Base-by-base conservation (phyloP, 768 basidiomycete genomes). In the Clitopilus passeckerianus region DNA sequence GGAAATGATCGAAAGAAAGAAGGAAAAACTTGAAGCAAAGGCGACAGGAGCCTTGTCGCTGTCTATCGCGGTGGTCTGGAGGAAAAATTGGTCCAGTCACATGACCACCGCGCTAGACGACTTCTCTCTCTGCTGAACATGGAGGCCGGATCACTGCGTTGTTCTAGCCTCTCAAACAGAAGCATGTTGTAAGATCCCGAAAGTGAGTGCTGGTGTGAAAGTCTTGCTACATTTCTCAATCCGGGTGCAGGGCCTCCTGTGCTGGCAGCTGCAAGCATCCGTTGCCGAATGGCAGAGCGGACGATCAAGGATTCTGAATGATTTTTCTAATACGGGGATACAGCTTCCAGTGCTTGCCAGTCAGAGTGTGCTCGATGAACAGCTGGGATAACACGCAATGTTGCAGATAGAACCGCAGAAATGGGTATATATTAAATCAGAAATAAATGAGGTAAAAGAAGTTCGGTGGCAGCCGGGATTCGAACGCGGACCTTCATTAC, bases 211-310 rank as follows among this genome's bases (percentile, higher is more conserved):
- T 63, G 66, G 22, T 71, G 63, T 7, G 69, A 62, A 10, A 70
- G 62, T 58, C 46, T 18, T 50, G 46, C n/a, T 16, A n/a, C n/a
- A 22, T n/a, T 22, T n/a, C 14, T 9, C 37, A 9, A 41, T 14
- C 61, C 37, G 62, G 54, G 24, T 61, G 67, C 62, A 30, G 61
- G 24, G 3, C 60, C 58, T 2, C 64, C 65, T 16, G 69, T 59
- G n/a, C n/a, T n/a, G 54, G 75, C 76, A 7, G 77, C 77, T 60
- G 76, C 78, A 27, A 78, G 70, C 80, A 81, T 80, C 64, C 92
- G 88, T 67, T 91, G 85, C 3, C 98, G 78, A 53, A 97, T 86
- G 5, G 85, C 83, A 2, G 91, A 83, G 64, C 98, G 95, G 41
- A 98, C 91, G 16, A 98, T 92, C 66, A n/a, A n/a, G n/a, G n/a